phyloP scores from a whole-genome alignment of 768 basidiomycete genomes.

The Pleurotus cornucopiae region DNA sequence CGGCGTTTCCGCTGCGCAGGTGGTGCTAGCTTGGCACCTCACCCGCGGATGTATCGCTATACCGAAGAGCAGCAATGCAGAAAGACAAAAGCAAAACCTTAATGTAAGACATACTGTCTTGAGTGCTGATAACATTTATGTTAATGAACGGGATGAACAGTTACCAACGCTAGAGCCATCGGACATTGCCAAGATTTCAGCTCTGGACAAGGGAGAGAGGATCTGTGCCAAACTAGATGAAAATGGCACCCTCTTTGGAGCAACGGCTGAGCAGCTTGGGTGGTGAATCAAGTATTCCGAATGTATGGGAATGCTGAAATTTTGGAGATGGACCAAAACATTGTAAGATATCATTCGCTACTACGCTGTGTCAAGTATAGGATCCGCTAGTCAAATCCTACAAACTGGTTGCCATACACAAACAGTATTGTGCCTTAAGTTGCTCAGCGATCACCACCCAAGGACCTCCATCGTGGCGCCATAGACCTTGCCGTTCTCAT shows the following conservation, averaged over 20 bases:
- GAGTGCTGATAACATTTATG: neutral
- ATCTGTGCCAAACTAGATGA: slow-evolving; percentile 33
- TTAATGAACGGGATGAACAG: slow-evolving; percentile 12
- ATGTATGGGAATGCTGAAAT: too few relatives aligned
- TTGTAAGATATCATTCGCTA: too few relatives aligned
- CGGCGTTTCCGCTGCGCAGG: slow-evolving; percentile 38
- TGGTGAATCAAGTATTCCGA: slow-evolving; percentile 18
- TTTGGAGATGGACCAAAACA: too few relatives aligned
- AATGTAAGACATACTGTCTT: slow-evolving; percentile 30
- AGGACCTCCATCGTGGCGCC: slow-evolving; percentile 35
- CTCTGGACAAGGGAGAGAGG: slow-evolving; percentile 36
- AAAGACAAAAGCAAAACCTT: slow-evolving; percentile 47
- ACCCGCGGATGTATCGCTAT: slow-evolving; percentile 39
- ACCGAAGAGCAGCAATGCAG: slow-evolving; percentile 42
- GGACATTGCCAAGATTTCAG: slow-evolving; percentile 41
- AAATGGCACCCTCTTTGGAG: slow-evolving; percentile 31
- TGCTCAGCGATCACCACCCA: slow-evolving; percentile 26
- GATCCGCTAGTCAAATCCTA: too few relatives aligned
- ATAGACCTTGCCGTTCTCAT: slow-evolving; percentile 29
- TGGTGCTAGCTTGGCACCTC: slow-evolving; percentile 50
- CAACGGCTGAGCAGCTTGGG: slow-evolving; percentile 33
- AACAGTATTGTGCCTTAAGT: neutral
- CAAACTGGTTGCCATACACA: neutral
- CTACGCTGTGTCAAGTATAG: too few relatives aligned
- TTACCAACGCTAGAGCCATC: slow-evolving; percentile 30